Base-by-base conservation (phyloP, 768 basidiomycete genomes). In the Neoboletus magnificus region DNA sequence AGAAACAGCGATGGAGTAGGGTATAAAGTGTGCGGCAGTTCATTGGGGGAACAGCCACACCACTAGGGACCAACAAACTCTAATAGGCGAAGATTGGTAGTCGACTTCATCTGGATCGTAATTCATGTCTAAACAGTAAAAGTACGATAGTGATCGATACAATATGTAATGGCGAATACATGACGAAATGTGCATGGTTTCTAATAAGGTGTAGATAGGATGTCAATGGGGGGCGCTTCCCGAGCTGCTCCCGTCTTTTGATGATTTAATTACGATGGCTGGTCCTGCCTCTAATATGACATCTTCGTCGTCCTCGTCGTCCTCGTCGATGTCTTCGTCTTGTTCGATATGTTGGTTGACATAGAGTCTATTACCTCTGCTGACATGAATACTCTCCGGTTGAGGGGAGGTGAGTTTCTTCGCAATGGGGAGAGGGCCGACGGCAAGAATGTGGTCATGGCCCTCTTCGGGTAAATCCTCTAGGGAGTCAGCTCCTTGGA, bases 241-340 rank as follows among this genome's bases (percentile, higher is more conserved):
- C 13, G 62, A 68, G 60, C 60, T 57, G 54, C 52, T 47, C 48
- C 51, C 62, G 25, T 66, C 70, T 25, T 62, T 50, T 36, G 61
- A 36, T 40, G 59, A 60, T 63, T 80, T 80, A 29, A 78, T 66
- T n/a, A 77, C 66, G 39, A 81, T 69, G n/a, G 81, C 78, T 4
- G 89, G 87, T 1, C 89, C 89, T 20, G 86, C 80, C 72, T 89
- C 89, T 62, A 91, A 72, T 63, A 91, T 87, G 23, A 91, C 71
- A 61, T 91, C 88, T 20, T 79, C 82, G 61, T 89, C 87, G 29
- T 79, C 77, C 25, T 79, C 77, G n/a, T 79, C 78, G n/a, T 79
- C 72, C n/a, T 79, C 72, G 59, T 88, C 87, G 30, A 76, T 76
- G 35, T 78, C 72, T 59, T 89, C 85, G 23, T 79, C 84, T 61